Evolutionary conservation across 139 green algal genomes (phyloP), one percentile per base, ranked within the genome.

Genomic region (Volvox africanus): DNA sequence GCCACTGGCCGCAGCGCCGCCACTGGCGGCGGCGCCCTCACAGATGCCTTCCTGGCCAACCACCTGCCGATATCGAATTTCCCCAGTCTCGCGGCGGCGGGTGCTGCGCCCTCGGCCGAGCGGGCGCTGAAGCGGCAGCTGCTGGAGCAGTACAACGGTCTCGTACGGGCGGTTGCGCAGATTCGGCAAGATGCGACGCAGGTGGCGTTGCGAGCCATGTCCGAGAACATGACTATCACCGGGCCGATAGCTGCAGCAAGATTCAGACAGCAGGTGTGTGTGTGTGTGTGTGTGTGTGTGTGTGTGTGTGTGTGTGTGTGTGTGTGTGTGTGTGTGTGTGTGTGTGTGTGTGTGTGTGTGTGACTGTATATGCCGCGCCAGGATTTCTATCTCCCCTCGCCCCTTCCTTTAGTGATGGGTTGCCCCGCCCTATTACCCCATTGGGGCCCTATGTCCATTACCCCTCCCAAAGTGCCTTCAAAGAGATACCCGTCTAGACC

Each of bases 101-200:
- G 62, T 22, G 78, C 78, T 44, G 80, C 55, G n/a, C 85, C 69
- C 37, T 16, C 69, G 28, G 69, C 85, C n/a, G 85, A 89, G 69
- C 85, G 85, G 36, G 69, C 85, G 28, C 28, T 89, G 28, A 82
- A 82, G 69, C 85, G 85, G 69, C 85, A 89, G 36, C 44, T 89
- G 68, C 6, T 89, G 3, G 85, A 89, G 85, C 85, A 89, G 85
- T 89, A 67, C 85, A 82, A 89, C 44, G 44, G 33, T 16, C 69
- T 89, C 5, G 85, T 89, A 9, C 85, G 85, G 24, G 32, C 37
- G 36, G 85, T 89, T 44, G 85, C 69, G 26, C n/a, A 75, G 44
- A 82, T 82, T 6, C 85, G 85, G 69, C 85, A 61, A 0, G 85
- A 89, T 22, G 78, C 85, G 16, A 1, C 28, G 26, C 22, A 30